A percentile compares a stretch with the other conserved stretches of the same genome.
Conservation (phyloP, 164 flowering plant species). For the Malania oleifera region DNA sequence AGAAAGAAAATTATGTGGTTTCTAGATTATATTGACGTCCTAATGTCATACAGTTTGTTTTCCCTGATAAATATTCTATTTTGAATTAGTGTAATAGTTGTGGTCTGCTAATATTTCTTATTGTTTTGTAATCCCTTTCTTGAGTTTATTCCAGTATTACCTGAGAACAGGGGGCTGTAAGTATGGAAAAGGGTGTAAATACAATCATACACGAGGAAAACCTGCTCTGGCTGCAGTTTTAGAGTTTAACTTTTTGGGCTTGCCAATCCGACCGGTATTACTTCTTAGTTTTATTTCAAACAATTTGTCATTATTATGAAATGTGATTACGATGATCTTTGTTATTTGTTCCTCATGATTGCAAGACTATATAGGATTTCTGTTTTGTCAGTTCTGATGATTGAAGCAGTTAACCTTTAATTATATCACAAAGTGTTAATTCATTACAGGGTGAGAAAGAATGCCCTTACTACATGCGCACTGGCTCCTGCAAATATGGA, state of each 20-base stretch:
- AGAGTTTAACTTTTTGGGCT: conserved; percentile 74
- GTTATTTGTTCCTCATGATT: background rate
- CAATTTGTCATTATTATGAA: background rate
- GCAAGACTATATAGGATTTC: background rate
- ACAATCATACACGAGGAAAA: conserved; percentile 49
- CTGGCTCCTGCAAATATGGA: conserved; percentile 88
- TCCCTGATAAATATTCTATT: no score
- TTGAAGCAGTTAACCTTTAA: background rate
- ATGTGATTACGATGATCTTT: no score
- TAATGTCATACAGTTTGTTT: no score
- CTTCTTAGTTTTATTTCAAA: conserved; percentile 3
- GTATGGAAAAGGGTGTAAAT: conserved; percentile 76
- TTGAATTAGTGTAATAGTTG: background rate
- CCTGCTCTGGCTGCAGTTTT: conserved; percentile 23
- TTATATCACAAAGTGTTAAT: background rate
- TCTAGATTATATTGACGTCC: no score
- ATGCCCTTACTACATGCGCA: conserved; percentile 86
- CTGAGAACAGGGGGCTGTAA: conserved; percentile 72
- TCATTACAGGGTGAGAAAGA: conserved; percentile 78
- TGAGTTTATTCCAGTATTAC: conserved; percentile 61
- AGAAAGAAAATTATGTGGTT: no score
- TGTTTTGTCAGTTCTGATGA: background rate
- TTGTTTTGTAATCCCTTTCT: conserved; percentile 1
- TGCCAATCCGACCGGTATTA: conserved; percentile 83
- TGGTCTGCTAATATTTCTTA: conserved; percentile 1